These are phyloP conservation scores for Geranium brycei DNA, from an alignment of 345 rosid genomes.

Conservation along the genomic window DNA sequence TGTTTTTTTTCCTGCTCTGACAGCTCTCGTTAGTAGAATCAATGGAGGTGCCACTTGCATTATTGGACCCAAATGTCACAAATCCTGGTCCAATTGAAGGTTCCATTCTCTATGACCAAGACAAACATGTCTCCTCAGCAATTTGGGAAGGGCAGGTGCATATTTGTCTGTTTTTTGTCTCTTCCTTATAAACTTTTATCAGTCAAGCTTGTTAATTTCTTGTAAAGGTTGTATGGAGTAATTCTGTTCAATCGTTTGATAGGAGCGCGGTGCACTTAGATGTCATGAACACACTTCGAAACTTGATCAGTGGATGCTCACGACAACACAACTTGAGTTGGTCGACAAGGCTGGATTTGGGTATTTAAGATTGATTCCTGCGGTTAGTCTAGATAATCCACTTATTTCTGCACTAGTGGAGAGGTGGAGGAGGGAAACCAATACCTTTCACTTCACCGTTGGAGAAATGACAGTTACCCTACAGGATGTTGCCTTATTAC, in stretches of 20 bases:
- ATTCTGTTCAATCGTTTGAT: slow-evolving; percentile 1
- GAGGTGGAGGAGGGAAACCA: slow-evolving; percentile 94
- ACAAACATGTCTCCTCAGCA: slow-evolving; percentile 69
- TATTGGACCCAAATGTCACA: slow-evolving; percentile 12
- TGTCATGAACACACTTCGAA: slow-evolving; percentile 96
- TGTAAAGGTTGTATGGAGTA: neutral
- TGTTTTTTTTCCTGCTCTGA: too few relatives aligned
- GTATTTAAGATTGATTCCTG: slow-evolving; percentile 71
- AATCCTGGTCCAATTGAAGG: slow-evolving; percentile 29
- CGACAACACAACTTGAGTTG: slow-evolving; percentile 54
- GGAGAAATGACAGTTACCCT: slow-evolving; percentile 95
- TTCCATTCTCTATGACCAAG: slow-evolving; percentile 62
- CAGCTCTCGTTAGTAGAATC: neutral
- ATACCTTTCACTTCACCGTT: slow-evolving; percentile 70
- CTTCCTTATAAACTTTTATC: neutral
- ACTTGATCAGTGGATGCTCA: slow-evolving; percentile 81
- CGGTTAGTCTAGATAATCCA: slow-evolving; percentile 86
- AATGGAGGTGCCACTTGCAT: slow-evolving; percentile 3
- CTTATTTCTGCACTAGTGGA: slow-evolving; percentile 87
- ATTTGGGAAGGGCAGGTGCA: slow-evolving; percentile 60
- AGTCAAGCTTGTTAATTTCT: neutral
- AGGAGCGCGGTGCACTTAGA: slow-evolving; percentile 98
- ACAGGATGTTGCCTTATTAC: slow-evolving; percentile 60
- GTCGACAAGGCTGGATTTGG: slow-evolving; percentile 89
- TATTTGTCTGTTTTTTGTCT: neutral